A percentile compares a stretch with the other conserved stretches of the same genome.
These are phyloP conservation scores for Herpetomonas tarakana DNA, from an alignment of 208 protist genomes.

Conservation along the genomic window DNA sequence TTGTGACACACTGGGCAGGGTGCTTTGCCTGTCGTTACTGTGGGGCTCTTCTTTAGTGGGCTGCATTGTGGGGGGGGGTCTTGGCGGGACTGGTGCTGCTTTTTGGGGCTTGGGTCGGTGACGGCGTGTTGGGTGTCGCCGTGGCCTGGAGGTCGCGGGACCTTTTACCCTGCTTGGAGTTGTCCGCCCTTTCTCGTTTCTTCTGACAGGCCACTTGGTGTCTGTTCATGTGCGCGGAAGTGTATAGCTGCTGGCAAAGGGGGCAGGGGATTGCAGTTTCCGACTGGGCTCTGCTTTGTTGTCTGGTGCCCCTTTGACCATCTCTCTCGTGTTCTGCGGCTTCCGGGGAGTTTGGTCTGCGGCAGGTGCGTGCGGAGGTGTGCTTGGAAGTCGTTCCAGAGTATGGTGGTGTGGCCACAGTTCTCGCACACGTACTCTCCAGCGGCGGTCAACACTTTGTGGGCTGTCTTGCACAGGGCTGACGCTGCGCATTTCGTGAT, in stretches of 20 bases:
- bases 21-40: background rate
- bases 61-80: no score
- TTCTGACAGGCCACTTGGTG: background rate
- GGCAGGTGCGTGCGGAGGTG: background rate
- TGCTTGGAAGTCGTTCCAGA: background rate
- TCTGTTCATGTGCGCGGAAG: background rate
- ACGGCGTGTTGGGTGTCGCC: background rate
- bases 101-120: background rate
- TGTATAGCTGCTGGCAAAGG: no score
- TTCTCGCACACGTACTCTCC: background rate
- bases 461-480: background rate
- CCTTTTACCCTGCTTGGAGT: background rate
- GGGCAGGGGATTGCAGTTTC: background rate
- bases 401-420: background rate
- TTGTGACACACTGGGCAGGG: constrained; percentile 1
- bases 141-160: no score
- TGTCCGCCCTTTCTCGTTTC: background rate
- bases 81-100: background rate
- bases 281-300: no score
- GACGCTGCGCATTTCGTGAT: background rate
- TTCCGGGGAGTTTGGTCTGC: background rate
- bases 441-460: background rate
- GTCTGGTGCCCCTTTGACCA: background rate
- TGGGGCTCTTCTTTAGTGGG: background rate
- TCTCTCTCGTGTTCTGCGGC: background rate